These are phyloP conservation scores for Colletotrichum karsti DNA, from an alignment of 2,329 filamentous ascomycete genomes.

Conservation along the genomic window DNA sequence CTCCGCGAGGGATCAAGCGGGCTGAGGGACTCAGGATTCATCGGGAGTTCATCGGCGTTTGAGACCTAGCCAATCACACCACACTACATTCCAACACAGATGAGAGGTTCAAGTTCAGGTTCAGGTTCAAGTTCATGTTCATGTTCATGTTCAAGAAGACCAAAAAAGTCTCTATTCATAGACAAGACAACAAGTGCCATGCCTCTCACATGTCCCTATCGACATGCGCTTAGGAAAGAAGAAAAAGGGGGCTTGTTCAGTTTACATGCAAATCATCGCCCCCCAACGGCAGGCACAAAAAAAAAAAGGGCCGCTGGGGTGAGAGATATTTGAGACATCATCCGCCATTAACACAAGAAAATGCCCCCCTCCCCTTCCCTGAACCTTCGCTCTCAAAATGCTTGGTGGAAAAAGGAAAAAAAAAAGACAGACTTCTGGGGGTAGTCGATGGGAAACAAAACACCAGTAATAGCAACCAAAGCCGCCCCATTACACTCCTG, in stretches of 20 bases:
- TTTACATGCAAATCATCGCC: neutral
- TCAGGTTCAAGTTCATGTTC: no score
- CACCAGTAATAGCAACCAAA: neutral
- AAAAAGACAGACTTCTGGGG: neutral
- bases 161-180: neutral
- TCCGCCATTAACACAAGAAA: conserved; percentile 4
- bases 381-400: conserved; percentile 14
- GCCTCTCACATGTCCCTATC: neutral
- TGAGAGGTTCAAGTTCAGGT: no score
- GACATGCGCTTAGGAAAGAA: neutral
- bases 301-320: neutral
- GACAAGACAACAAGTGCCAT: neutral
- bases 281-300: neutral
- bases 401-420: neutral
- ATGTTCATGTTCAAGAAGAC: no score
- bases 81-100: no score
- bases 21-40: no score
- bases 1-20: no score
- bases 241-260: neutral
- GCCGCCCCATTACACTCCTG: neutral
- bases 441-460: neutral
- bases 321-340: neutral
- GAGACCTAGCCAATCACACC: no score
- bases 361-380: neutral
- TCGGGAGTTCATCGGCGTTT: no score